Base-by-base conservation (phyloP, 805 yeast genomes). In the Yamadazyma sp. region DNA sequence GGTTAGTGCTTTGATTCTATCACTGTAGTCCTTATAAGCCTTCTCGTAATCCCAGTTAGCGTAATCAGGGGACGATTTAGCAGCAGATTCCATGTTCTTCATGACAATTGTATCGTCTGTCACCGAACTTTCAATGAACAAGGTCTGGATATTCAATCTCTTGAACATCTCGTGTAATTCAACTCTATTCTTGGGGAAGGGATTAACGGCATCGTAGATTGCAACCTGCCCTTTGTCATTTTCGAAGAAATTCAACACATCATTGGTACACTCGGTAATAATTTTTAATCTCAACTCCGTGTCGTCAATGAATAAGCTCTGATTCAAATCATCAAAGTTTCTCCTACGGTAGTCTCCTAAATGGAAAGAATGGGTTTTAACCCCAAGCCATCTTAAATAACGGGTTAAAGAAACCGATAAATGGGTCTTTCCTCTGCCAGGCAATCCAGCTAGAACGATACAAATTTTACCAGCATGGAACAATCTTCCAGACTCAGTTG, bases 401-500 rank as follows among this genome's bases (percentile, higher is more conserved):
- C 99, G 75, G 3, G 96, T 88, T 46, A 93, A 71, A 10, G 95
- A 82, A 26, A 91, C 97, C 5, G 96, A 84, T 35, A 91, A 70
- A 57, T 89, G 88, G 1, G 99, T 93, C 58, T 93, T 93, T 2
- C 98, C 97, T 32, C 98, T 74, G 1, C 96, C 98, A 2, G 99
- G 98, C 42, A 90, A 70, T 0, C 99, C 99, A 4, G 86, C 91
- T 48, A 93, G 72, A 3, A 84, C 87, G 37, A 93, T 83, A 50
- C 95, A 79, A 29, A 93, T 80, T 52, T 87, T 85, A 3, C 99
- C 99, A 4, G 99, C 98, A 54, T 93, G 98, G 65, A 87, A 93
- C 51, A 93, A 70, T 46, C 88, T 76, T 0, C 99, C 99, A 0
- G 90, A 79, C 41, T 88, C 96, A 0, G 98, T 91, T 9, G 95